phyloP scores from a whole-genome alignment of 1,284 basidiomycete genomes.

The Taiwanofungus camphoratus region DNA sequence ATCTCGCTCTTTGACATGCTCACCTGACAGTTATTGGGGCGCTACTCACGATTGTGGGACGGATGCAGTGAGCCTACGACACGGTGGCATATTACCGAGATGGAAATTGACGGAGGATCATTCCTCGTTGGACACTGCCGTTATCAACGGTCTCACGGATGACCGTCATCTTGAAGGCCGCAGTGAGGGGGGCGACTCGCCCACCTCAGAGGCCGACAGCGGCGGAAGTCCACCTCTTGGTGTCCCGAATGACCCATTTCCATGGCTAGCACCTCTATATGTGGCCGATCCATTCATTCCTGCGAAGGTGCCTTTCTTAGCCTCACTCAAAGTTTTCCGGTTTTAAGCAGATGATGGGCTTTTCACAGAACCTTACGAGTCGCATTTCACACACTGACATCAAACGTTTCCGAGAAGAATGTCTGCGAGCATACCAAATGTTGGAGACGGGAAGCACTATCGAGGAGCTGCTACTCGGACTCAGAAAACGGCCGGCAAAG shows the following conservation, averaged over 20 bases:
- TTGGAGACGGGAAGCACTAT: too few species aligned
- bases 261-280: neutral
- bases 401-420: neutral
- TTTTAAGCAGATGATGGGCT: neutral
- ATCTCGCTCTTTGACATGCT: neutral
- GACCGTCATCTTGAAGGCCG: neutral
- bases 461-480: too few species aligned
- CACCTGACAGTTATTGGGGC: conserved; percentile 8
- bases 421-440: neutral
- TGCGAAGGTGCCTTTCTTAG: neutral
- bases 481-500: too few species aligned
- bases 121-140: neutral
- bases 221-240: neutral
- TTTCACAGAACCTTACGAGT: neutral
- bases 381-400: neutral
- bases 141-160: neutral
- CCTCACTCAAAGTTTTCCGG: neutral
- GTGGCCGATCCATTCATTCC: conserved; percentile 7
- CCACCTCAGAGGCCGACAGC: neutral
- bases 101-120: neutral
- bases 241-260: neutral
- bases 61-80: conserved; percentile 32
- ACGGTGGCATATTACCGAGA: conserved; percentile 28
- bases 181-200: neutral
- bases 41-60: conserved; percentile 30